Percentiles rank a stretch among this genome's conserved stretches.
Conservation (phyloP, 2,329 filamentous ascomycete species). For the Pestalotiopsis sp. region DNA sequence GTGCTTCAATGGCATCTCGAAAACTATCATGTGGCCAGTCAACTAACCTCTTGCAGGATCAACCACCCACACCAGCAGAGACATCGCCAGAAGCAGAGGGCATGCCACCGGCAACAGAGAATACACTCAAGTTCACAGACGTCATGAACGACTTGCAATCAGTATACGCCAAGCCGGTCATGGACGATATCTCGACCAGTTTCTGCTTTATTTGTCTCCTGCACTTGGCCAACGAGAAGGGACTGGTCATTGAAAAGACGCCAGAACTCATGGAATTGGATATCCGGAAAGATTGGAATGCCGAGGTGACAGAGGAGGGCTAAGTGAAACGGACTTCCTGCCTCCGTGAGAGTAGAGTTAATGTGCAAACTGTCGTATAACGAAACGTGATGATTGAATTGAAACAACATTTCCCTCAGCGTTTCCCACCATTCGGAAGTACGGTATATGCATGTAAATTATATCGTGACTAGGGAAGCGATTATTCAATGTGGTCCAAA, state of each 20-base stretch:
- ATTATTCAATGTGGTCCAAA: too few species aligned
- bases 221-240: conserved; percentile 92
- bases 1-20: conserved; percentile 22
- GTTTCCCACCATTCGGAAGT: too few species aligned
- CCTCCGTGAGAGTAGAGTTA: background rate
- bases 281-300: conserved; percentile 63
- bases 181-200: conserved; percentile 93
- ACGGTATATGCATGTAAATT: too few species aligned
- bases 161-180: conserved; percentile 81
- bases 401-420: too few species aligned
- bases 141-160: conserved; percentile 87
- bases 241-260: conserved; percentile 71
- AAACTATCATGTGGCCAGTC: background rate
- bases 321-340: background rate
- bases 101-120: conserved; percentile 40
- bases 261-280: conserved; percentile 58
- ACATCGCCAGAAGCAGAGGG: conserved; percentile 20
- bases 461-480: too few species aligned
- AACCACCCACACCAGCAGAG: conserved; percentile 28
- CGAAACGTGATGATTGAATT: background rate
- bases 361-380: background rate
- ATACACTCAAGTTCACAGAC: conserved; percentile 77
- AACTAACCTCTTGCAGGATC: conserved; percentile 18
- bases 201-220: conserved; percentile 91
- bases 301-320: conserved; percentile 47